Evolutionary conservation across 371 early-diverging fungal species (phyloP).

Genomic region (Blastocladiella emersonii): DNA sequence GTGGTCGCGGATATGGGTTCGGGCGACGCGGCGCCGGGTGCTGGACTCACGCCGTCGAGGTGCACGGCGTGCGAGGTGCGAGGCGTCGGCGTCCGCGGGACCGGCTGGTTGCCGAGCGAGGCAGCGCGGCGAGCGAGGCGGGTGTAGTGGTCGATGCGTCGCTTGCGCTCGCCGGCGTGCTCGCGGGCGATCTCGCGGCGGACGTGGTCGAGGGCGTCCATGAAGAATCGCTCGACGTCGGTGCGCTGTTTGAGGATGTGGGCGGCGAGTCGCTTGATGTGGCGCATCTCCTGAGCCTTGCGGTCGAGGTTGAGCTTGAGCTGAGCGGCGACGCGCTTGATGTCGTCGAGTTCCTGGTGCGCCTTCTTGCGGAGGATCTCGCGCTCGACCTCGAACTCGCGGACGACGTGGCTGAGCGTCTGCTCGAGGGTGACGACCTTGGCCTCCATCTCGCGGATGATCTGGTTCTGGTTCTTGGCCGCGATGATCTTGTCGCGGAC

Average conservation of each 20-base stretch:
- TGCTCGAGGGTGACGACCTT: slow-evolving; percentile 34
- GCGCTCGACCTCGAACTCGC: slow-evolving; percentile 34
- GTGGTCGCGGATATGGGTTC: too few relatives aligned
- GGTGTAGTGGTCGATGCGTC: not conserved
- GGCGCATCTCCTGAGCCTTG: slow-evolving; percentile 27
- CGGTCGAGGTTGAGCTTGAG: slow-evolving; percentile 19
- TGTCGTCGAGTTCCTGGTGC: slow-evolving; percentile 26
- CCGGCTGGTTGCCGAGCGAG: too few relatives aligned
- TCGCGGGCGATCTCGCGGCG: slow-evolving; percentile 18
- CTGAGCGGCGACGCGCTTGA: slow-evolving; percentile 15
- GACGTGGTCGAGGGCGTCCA: slow-evolving; percentile 35
- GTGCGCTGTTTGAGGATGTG: slow-evolving; percentile 35
- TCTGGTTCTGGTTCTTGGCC: slow-evolving; percentile 23
- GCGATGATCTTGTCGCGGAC: slow-evolving; percentile 37
- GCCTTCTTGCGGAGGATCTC: slow-evolving; percentile 25
- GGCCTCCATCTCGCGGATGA: slow-evolving; percentile 26
- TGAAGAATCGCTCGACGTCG: slow-evolving; percentile 34
- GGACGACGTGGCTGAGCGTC: slow-evolving; percentile 30
- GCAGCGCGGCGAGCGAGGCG: not conserved
- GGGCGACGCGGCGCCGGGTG: too few relatives aligned
- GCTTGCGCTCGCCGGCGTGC: slow-evolving; percentile 12
- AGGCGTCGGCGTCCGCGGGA: too few relatives aligned
- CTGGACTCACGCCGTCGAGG: too few relatives aligned
- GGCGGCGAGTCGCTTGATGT: slow-evolving; percentile 36
- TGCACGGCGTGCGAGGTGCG: too few relatives aligned